Percentiles rank a stretch among this genome's conserved stretches.
phyloP scores from a whole-genome alignment of 345 rosid genomes.

The Schrenkiella parvula region DNA sequence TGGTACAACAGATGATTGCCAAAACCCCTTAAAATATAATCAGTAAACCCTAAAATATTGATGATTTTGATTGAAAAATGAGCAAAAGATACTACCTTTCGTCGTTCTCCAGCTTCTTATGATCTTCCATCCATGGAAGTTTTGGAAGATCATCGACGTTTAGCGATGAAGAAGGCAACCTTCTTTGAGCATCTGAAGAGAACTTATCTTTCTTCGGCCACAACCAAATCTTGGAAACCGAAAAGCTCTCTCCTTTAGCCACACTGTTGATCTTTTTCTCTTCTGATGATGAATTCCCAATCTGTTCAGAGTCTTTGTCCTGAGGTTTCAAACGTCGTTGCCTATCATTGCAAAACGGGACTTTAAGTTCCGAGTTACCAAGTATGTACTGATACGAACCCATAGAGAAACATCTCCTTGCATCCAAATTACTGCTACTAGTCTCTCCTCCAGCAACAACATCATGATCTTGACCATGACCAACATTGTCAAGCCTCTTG shows the following conservation, averaged over 20 bases:
- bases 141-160: constrained; percentile 47
- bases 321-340: constrained; percentile 7
- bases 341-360: constrained; percentile 39
- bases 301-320: constrained; percentile 27
- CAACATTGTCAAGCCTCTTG: constrained; percentile 40
- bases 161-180: constrained; percentile 60
- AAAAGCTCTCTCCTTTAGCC: constrained; percentile 77
- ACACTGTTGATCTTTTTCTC: constrained; percentile 56
- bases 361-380: constrained; percentile 57
- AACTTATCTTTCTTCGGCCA: constrained; percentile 76
- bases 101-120: constrained; percentile 35
- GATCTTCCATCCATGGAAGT: constrained; percentile 62
- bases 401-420: constrained; percentile 85
- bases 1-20: constrained; percentile 24
- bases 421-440: constrained; percentile 76
- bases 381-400: constrained; percentile 84
- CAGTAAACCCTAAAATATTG: constrained; percentile 11
- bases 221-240: constrained; percentile 86
- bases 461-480: constrained; percentile 3
- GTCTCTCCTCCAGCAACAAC: constrained; percentile 64
- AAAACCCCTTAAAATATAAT: constrained; percentile 12
- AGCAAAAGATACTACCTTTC: constrained; percentile 30
- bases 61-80: not conserved
- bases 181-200: constrained; percentile 43
- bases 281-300: constrained; percentile 42